phyloP scores from a whole-genome alignment of 257 asterid genomes.

The Forsythia suspensa region DNA sequence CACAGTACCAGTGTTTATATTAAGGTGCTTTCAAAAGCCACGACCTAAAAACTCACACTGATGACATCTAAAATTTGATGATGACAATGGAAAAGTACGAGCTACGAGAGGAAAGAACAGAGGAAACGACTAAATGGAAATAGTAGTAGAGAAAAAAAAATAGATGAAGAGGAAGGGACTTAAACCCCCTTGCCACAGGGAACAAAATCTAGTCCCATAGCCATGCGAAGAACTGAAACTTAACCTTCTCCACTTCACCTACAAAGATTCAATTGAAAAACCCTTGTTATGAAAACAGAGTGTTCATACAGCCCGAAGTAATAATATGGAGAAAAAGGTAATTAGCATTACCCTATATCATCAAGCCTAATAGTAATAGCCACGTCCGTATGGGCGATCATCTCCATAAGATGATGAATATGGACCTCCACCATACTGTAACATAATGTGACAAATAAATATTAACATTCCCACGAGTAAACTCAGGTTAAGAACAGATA shows the following conservation, averaged over 20 bases:
- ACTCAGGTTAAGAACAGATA: conserved; percentile 1
- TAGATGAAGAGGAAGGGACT: neutral
- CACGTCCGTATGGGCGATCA: conserved; percentile 45
- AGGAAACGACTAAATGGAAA: neutral
- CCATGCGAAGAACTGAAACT: conserved; percentile 13
- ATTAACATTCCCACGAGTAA: conserved; percentile 3
- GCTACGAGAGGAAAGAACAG: conserved; percentile 8
- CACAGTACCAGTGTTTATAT: conserved; percentile 21
- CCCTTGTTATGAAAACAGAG: neutral
- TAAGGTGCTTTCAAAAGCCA: conserved; percentile 25
- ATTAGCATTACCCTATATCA: conserved; percentile 36
- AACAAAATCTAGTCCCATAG: conserved; percentile 13
- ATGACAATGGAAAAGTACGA: conserved; percentile 8
- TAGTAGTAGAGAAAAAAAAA: conserved; percentile 15
- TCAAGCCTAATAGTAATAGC: conserved; percentile 43
- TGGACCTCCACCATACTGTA: conserved; percentile 44
- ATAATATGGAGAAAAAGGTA: conserved; percentile 6
- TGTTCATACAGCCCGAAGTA: conserved; percentile 8
- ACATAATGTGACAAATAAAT: conserved; percentile 21
- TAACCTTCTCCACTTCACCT: conserved; percentile 20
- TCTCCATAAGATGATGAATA: conserved; percentile 39
- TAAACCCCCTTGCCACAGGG: conserved; percentile 20
- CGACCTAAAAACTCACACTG: conserved; percentile 29
- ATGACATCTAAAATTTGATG: conserved; percentile 16
- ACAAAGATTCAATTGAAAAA: conserved; percentile 13